These are phyloP conservation scores for Wickerhamiella kazuoi DNA, from an alignment of 805 yeast species.

Conservation along the genomic window DNA sequence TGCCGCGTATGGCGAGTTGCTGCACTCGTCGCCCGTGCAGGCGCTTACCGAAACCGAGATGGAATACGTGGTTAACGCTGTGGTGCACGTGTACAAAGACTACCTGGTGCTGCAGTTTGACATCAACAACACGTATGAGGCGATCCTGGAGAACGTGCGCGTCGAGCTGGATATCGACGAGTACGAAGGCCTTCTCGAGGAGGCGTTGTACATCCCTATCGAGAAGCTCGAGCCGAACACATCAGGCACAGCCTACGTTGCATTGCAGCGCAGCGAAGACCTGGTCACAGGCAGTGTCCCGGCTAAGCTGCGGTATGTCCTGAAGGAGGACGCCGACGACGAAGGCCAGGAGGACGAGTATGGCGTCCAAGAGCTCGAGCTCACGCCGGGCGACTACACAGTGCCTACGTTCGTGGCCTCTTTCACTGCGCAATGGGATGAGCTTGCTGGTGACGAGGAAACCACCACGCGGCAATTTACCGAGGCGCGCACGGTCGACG, in stretches of 20 bases:
- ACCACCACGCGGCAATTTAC: conserved; percentile 51
- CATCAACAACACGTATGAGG: conserved; percentile 70
- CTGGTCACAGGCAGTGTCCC: conserved; percentile 32
- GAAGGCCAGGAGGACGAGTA: conserved; percentile 91
- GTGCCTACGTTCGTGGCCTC: conserved; percentile 61
- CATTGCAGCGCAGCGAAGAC: conserved; percentile 42
- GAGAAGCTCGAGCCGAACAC: conserved; percentile 54
- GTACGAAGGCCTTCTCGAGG: conserved; percentile 38
- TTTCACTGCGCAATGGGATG: conserved; percentile 59
- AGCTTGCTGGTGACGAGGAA: conserved; percentile 36
- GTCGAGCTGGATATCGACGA: conserved; percentile 25
- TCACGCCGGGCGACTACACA: conserved; percentile 68
- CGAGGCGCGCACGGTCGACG: conserved; percentile 30
- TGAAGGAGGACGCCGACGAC: conserved; percentile 58
- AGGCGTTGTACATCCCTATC: conserved; percentile 59
- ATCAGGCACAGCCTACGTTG: conserved; percentile 61
- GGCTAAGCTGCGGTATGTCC: conserved; percentile 52
- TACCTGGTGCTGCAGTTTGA: conserved; percentile 67
- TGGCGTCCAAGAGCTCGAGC: conserved; percentile 62
- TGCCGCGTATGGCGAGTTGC: conserved; percentile 50
- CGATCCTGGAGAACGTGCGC: conserved; percentile 58
- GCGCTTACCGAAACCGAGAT: conserved; percentile 82
- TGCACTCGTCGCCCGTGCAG: conserved; percentile 40
- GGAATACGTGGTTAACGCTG: conserved; percentile 72
- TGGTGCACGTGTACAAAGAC: conserved; percentile 64